Base-by-base conservation (phyloP, 2,329 filamentous ascomycete genomes). In the Arthrocladium fulminans region DNA sequence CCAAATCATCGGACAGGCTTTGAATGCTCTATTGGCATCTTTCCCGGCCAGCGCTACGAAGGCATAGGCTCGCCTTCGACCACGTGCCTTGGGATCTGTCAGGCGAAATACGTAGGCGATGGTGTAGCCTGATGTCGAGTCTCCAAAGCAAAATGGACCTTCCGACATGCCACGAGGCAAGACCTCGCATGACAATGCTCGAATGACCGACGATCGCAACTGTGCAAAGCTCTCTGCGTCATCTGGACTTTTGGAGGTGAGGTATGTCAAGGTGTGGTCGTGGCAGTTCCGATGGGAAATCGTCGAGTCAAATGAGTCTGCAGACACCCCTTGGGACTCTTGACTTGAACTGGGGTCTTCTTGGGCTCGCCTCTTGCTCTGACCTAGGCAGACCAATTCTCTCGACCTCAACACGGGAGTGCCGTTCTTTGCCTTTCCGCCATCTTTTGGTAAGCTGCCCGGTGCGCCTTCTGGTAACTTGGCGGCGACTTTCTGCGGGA, bases 91-190 rank as follows among this genome's bases (percentile, higher is more conserved):
- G 13, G 75, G 74, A 56, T 80, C 76, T 12, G 73, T 73, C 15
- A 80, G 68, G 38, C 75, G 74, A 61, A 80, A 80, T 34, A 77
- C 70, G 58, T 77, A 79, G 35, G 76, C 75, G 45, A 79, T 75
- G 15, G 76, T 79, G 63, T 79, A 77, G 45, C 76, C 76, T 4
- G 73, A 69, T 17, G 68, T 67, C 0, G 72, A 67, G 52, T 79
- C 76, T 23, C 76, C 76, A 54, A 79, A 80, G 57, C 73, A 76
- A 40, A 80, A 63, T n/a, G 75, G 74, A 0, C 76, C 76, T 5
- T 75, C 76, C 0, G 75, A 73, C 34, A 76, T 71, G 42, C 75
- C 74, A 29, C 71, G 70, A 2, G 76, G 76, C 2, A 80, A 66
- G 8, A 72, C 67, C 58, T 80, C 76, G 51, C 73, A 76, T 50